Percentiles rank a stretch among this genome's conserved stretches.
phyloP scores from a whole-genome alignment of 1,139 yeast species.

The Suhomyces anneliseae region DNA sequence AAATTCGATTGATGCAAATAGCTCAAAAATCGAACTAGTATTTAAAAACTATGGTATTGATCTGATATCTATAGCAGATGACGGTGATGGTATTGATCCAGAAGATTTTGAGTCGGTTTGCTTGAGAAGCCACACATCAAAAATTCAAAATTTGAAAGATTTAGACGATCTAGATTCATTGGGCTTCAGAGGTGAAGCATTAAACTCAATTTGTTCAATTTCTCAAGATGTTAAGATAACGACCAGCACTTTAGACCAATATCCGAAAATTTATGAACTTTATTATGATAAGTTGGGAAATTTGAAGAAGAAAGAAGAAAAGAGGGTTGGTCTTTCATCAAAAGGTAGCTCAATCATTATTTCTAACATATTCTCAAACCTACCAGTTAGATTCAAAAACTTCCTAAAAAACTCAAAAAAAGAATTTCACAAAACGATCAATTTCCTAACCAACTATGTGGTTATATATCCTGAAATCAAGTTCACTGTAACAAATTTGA shows the following conservation, averaged over 20 bases:
- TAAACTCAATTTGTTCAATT: slow-evolving; percentile 68
- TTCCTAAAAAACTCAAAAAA: slow-evolving; percentile 64
- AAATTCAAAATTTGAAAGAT: slow-evolving; percentile 59
- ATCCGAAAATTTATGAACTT: slow-evolving; percentile 60
- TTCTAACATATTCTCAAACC: slow-evolving; percentile 52
- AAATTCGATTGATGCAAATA: slow-evolving; percentile 78
- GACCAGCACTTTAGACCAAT: slow-evolving; percentile 51
- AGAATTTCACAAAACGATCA: slow-evolving; percentile 69
- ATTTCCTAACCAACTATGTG: slow-evolving; percentile 66
- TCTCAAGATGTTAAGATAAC: slow-evolving; percentile 48
- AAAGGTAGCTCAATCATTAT: slow-evolving; percentile 62
- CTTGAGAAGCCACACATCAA: slow-evolving; percentile 77
- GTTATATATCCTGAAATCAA: slow-evolving; percentile 58
- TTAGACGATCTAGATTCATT: slow-evolving; percentile 53
- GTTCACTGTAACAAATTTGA: slow-evolving; percentile 57
- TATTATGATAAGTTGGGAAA: slow-evolving; percentile 56
- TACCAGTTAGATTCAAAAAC: slow-evolving; percentile 77
- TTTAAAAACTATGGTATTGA: slow-evolving; percentile 78
- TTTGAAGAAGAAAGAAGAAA: slow-evolving; percentile 31
- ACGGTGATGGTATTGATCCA: slow-evolving; percentile 70
- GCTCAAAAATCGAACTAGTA: slow-evolving; percentile 63
- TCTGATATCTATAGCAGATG: slow-evolving; percentile 67
- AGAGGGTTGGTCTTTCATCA: slow-evolving; percentile 35
- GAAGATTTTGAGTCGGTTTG: slow-evolving; percentile 66
- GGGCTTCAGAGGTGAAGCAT: slow-evolving; percentile 87